Conservation (phyloP, 1,284 basidiomycete species). For the Takashimella tepidaria region DNA sequence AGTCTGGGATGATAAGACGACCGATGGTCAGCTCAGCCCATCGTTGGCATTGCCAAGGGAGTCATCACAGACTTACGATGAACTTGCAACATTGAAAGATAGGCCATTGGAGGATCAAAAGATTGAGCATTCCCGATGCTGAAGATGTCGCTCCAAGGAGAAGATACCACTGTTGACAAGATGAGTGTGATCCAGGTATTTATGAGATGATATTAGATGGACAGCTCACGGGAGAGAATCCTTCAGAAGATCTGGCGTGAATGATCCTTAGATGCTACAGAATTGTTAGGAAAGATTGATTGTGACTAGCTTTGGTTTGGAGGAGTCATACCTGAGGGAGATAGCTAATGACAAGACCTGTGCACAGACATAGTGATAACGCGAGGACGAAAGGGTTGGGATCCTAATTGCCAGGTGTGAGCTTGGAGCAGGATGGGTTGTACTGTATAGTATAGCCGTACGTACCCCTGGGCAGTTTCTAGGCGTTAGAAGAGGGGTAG, state of each 20-base stretch:
- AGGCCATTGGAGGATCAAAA: slow-evolving; percentile 87
- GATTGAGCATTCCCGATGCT: slow-evolving; percentile 73
- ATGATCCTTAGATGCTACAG: slow-evolving; percentile 33
- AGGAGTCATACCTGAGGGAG: slow-evolving; percentile 74
- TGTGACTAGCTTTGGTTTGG: no score
- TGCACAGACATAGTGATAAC: slow-evolving; percentile 69
- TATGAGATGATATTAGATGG: slow-evolving; percentile 7
- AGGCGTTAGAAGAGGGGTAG: no score
- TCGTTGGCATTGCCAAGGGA: no score
- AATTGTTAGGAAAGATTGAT: no score
- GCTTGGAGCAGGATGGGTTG: no score
- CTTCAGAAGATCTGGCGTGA: slow-evolving; percentile 68
- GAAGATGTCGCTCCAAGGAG: slow-evolving; percentile 82
- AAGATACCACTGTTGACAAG: slow-evolving; percentile 63
- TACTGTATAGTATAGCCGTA: no score
- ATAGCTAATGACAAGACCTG: slow-evolving; percentile 81
- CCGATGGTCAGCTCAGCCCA: no score
- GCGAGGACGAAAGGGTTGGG: slow-evolving; percentile 51
- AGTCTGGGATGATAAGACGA: no score
- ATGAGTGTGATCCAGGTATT: no score
- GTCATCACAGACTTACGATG: slow-evolving; percentile 54
- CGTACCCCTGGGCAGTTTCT: no score
- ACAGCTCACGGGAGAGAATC: slow-evolving; percentile 66
- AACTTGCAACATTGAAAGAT: slow-evolving; percentile 74
- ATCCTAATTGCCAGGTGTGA: slow-evolving; percentile 6